Base-by-base conservation (phyloP, 2,329 filamentous ascomycete species). In the Fusarium brachygibbosum region DNA sequence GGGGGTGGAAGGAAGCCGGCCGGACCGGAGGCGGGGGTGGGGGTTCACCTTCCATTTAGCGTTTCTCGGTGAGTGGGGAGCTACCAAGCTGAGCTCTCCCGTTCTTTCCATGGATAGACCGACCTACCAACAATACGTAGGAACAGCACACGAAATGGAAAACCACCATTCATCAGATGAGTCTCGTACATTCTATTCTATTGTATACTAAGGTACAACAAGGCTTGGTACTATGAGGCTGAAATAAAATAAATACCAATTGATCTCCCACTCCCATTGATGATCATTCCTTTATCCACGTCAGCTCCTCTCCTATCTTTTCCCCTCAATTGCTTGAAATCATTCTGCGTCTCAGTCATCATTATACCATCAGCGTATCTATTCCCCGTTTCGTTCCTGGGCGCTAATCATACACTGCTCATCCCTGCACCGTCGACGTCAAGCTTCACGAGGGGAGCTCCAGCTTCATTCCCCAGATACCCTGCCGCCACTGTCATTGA, bases 351-450 rank as follows among this genome's bases (percentile, higher is more conserved):
- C 28, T 63, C 40, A 23, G 52, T 65, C 58, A 58, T 64, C 34
- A 40, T 37, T 34, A 50, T 42, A 55, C 37, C 42, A 28, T 35
- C 40, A 51, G 62, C 51, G 28, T 49, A 70, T 73, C 68, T 52
- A 57, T 68, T 68, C 66, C 68, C 58, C 42, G 49, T 71, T 66
- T 54, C 45, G 58, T 66, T 58, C 69, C 57, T 55, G 34, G 51
- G 53, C 57, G 54, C 56, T 60, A 66, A 67, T 53, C 59, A 57
- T 51, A 29, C 34, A 51, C 53, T 62, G 58, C 52, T 51, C 19
- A 64, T 56, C 68, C 63, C 63, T 71, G 59, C 40, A 68, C 25
- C 23, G 35, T 58, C 68, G 50, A 71, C 68, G 55, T 71, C 68
- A 69, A 71, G 61, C 64, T 65, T 29, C 28, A 50, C 34, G 32